phyloP scores from a whole-genome alignment of 2,329 filamentous ascomycete genomes.

The Chalaropsis thielavioides region DNA sequence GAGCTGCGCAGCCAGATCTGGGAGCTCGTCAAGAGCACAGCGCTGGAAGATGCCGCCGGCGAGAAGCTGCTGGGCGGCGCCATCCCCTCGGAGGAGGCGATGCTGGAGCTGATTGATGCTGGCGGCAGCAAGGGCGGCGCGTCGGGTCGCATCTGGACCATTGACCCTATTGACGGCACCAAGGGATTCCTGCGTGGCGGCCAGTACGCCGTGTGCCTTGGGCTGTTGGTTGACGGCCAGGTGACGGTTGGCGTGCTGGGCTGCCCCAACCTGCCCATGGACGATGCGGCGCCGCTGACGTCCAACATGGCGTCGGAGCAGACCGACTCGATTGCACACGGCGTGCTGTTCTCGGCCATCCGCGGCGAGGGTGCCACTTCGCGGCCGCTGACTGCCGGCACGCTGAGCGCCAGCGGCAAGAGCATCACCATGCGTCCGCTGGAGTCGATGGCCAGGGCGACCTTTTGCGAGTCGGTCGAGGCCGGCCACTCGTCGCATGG shows the following conservation, averaged over 20 bases:
- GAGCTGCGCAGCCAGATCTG: constrained; percentile 58
- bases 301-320: constrained; percentile 46
- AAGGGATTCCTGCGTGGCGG: constrained; percentile 93
- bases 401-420: constrained; percentile 38
- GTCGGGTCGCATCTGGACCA: constrained; percentile 76
- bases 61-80: constrained; percentile 58
- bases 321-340: constrained; percentile 55
- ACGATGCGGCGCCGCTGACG: constrained; percentile 55
- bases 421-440: constrained; percentile 53
- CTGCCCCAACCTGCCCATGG: constrained; percentile 86
- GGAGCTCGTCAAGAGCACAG: constrained; percentile 55
- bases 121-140: constrained; percentile 57
- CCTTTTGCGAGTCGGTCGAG: constrained; percentile 95
- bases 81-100: constrained; percentile 48
- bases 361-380: constrained; percentile 66
- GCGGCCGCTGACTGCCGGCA: constrained; percentile 49
- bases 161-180: constrained; percentile 95
- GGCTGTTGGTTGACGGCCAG: constrained; percentile 79
- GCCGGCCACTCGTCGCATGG: constrained; percentile 80
- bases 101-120: constrained; percentile 52
- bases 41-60: constrained; percentile 42
- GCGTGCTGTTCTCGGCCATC: constrained; percentile 79
- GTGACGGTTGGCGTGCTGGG: constrained; percentile 90
- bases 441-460: constrained; percentile 59
- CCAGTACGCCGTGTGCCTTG: constrained; percentile 92